These are phyloP conservation scores for Yarrowia yakushimensis DNA, from an alignment of 805 yeast genomes.

Conservation along the genomic window DNA sequence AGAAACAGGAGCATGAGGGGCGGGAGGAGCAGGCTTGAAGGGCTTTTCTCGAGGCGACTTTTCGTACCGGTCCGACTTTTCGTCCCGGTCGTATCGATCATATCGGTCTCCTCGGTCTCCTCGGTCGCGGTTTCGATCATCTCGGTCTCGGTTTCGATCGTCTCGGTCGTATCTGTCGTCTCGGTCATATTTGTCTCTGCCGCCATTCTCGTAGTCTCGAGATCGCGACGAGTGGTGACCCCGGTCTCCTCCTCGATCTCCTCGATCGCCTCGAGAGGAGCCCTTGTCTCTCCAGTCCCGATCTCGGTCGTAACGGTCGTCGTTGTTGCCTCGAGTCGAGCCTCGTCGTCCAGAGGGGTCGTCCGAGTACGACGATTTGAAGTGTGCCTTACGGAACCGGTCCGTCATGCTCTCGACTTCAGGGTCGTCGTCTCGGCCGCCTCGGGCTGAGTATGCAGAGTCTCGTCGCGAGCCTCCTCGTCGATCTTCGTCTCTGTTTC, in stretches of 20 bases:
- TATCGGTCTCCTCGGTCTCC: background rate
- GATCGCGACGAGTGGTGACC: background rate
- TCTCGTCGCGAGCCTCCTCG: constrained; percentile 13
- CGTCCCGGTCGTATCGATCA: constrained; percentile 21
- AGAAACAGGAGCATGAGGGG: constrained; percentile 23
- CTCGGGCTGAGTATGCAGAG: background rate
- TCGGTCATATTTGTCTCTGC: background rate
- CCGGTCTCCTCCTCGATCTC: background rate
- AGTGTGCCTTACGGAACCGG: constrained; percentile 35
- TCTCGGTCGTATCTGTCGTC: background rate
- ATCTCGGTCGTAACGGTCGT: constrained; percentile 12
- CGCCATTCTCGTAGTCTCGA: constrained; percentile 28
- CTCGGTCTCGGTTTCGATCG: too few species aligned
- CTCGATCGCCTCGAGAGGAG: constrained; percentile 17
- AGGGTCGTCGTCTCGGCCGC: constrained; percentile 19
- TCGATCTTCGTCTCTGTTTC: background rate
- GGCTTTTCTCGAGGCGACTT: constrained; percentile 5
- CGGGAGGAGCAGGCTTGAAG: constrained; percentile 25
- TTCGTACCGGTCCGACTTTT: background rate
- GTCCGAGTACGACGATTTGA: constrained; percentile 43
- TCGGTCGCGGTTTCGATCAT: background rate
- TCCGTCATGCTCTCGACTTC: constrained; percentile 41
- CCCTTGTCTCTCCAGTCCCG: constrained; percentile 19
- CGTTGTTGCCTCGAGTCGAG: constrained; percentile 42
- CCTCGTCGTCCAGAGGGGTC: constrained; percentile 43